These are phyloP conservation scores for Fomitopsis serialis DNA, from an alignment of 768 basidiomycete species.

Conservation along the genomic window DNA sequence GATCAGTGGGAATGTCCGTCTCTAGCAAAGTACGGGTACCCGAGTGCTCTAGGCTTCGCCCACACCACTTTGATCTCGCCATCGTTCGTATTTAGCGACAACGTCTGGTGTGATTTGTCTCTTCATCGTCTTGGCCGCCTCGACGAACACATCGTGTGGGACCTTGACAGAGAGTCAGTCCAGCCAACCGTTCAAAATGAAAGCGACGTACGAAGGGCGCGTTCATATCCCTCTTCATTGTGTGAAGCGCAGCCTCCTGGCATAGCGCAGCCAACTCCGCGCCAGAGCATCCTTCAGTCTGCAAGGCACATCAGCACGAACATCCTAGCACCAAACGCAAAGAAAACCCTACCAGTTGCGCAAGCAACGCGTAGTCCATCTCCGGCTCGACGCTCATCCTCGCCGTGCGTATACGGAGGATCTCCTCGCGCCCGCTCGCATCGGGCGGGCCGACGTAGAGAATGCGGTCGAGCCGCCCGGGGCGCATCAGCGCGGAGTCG, in stretches of 20 bases:
- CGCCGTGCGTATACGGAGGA: conserved; percentile 68
- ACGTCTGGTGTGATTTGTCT: conserved; percentile 83
- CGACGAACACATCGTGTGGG: conserved; percentile 61
- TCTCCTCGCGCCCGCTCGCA: conserved; percentile 71
- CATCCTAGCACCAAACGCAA: not conserved
- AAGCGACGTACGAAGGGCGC: conserved; percentile 58
- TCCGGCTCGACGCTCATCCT: conserved; percentile 78
- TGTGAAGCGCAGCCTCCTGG: conserved; percentile 90
- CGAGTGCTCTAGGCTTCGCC: conserved; percentile 9
- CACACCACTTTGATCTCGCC: conserved; percentile 39
- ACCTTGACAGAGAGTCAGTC: conserved; percentile 46
- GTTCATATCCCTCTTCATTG: conserved; percentile 85
- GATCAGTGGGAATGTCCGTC: no score
- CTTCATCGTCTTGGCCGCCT: conserved; percentile 67
- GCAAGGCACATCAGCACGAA: not conserved
- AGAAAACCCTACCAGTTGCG: conserved; percentile 50
- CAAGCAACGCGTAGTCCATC: conserved; percentile 64
- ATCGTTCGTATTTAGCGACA: conserved; percentile 63
- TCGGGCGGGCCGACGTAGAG: conserved; percentile 94
- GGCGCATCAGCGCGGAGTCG: conserved; percentile 90
- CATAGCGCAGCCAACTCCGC: conserved; percentile 90
- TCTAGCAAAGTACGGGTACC: no score
- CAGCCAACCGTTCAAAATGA: not conserved
- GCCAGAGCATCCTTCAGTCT: conserved; percentile 96
- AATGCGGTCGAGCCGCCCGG: conserved; percentile 90